Percentiles rank a stretch among this genome's conserved stretches.
phyloP scores from a whole-genome alignment of 1,284 basidiomycete genomes.

The Sutorius eximius region DNA sequence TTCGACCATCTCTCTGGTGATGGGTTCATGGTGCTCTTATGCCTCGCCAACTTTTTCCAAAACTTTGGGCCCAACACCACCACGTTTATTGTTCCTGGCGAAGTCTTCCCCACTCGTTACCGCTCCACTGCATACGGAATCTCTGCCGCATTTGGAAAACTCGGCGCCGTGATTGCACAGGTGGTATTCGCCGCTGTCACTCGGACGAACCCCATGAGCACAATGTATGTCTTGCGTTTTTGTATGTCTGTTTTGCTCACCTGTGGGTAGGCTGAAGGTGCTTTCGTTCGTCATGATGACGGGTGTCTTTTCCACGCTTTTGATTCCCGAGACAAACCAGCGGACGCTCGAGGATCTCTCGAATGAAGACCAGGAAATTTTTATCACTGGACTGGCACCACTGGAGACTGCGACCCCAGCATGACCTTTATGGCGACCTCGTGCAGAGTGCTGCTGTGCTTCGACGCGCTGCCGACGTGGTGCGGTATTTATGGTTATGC shows the following conservation, averaged over 20 bases:
- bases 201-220: neutral
- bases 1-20: slow-evolving; percentile 51
- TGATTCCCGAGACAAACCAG: slow-evolving; percentile 8
- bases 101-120: slow-evolving; percentile 73
- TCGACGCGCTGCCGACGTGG: too few species aligned
- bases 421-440: too few species aligned
- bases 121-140: slow-evolving; percentile 69
- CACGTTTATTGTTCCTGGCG: slow-evolving; percentile 67
- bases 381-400: too few species aligned
- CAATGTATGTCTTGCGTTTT: slow-evolving; percentile 4
- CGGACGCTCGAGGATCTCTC: slow-evolving; percentile 8
- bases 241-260: neutral
- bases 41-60: slow-evolving; percentile 53
- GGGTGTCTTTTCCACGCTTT: slow-evolving; percentile 8
- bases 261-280: neutral
- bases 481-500: too few species aligned
- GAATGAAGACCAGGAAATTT: slow-evolving; percentile 7
- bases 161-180: slow-evolving; percentile 67
- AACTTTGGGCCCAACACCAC: slow-evolving; percentile 71
- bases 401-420: too few species aligned
- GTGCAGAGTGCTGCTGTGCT: too few species aligned
- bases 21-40: slow-evolving; percentile 60
- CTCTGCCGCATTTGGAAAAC: slow-evolving; percentile 64
- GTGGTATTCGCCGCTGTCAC: slow-evolving; percentile 1
- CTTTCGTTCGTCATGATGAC: slow-evolving; percentile 13